Base-by-base conservation (phyloP, 805 yeast genomes). In the Lachancea dasiensis region DNA sequence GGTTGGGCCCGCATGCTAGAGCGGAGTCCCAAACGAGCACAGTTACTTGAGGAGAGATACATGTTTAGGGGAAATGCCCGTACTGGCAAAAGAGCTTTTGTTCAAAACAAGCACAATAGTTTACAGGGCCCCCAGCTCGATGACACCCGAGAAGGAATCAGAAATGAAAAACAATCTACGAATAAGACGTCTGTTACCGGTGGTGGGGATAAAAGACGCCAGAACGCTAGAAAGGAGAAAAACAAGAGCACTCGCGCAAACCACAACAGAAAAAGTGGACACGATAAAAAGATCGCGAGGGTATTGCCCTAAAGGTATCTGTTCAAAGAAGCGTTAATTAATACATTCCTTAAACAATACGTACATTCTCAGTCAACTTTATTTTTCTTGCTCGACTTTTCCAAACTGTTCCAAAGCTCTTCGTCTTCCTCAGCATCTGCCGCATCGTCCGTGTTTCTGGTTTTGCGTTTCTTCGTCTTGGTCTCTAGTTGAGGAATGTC, bases 1-100 rank as follows among this genome's bases (percentile, higher is more conserved):
- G 95, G 95, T 0, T 90, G 97, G 97, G 81, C 81, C 1, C 64
- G 82, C 39, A 81, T 83, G 81, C 55, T 87, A 14, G 69, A 75
- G 36, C 74, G 73, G 49, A 73, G 78, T 29, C 86, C 92, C 1
- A 67, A 68, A 30, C 67, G 83, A 40, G 79, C 73, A 46, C 72
- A 73, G 48, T 41, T 75, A 2, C 55, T 84, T 40, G 94, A 84
- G 50, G 81, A 79, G 36, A 72, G 72, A 45, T 78, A 65, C 48
- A 64, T 76, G 65, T 70, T 71, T 41, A 63, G 56, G 44, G 77
- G 76, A 2, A 64, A 64, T 40, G 30, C 39, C 3, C 58, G 47
- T 37, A 46, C 53, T 9, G 61, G 48, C 26, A 64, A 54, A 45
- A 54, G 50, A 38, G 56, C 53, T 25, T 60, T 52, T 47, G 56